Evolutionary conservation across 192 early-diverging fungal species (phyloP).

Genomic region (Allomyces macrogynus): DNA sequence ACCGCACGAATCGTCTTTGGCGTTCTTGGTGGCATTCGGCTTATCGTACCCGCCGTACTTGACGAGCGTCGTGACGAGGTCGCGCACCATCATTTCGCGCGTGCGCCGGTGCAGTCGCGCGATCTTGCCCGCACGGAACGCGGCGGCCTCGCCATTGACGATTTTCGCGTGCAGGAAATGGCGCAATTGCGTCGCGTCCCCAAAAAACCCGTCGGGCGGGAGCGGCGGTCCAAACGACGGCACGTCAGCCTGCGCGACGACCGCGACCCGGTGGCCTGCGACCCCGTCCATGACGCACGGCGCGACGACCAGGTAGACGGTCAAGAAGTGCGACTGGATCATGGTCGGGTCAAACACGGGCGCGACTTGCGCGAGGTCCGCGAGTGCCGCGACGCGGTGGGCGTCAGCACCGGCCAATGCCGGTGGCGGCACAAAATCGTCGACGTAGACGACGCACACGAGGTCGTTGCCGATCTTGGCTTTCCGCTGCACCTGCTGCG

Average conservation of each 20-base stretch:
- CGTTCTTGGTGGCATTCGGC: too few species aligned
- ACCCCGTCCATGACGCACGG: slow-evolving; percentile 5
- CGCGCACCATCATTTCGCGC: slow-evolving; percentile 17
- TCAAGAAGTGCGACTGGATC: slow-evolving; percentile 22
- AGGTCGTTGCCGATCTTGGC: slow-evolving; percentile 31
- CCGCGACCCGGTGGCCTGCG: slow-evolving; percentile 8
- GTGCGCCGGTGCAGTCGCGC: slow-evolving; percentile 16
- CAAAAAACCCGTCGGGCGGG: slow-evolving; percentile 15
- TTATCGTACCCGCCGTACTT: neutral
- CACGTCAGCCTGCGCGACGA: slow-evolving; percentile 16
- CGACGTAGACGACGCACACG: slow-evolving; percentile 19
- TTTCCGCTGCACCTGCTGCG: slow-evolving; percentile 30
- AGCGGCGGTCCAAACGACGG: slow-evolving; percentile 18
- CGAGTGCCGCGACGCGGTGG: too few species aligned
- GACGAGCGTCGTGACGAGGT: slow-evolving; percentile 8
- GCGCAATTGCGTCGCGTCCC: slow-evolving; percentile 7
- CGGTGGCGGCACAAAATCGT: neutral
- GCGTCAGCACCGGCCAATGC: neutral
- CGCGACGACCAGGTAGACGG: slow-evolving; percentile 20
- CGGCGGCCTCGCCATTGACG: slow-evolving; percentile 25
- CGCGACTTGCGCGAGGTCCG: neutral
- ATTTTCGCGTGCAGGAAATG: slow-evolving; percentile 22
- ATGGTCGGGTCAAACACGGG: slow-evolving; percentile 17
- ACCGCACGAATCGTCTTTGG: too few species aligned
- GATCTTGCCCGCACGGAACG: slow-evolving; percentile 22